Base-by-base conservation (phyloP, 116 monocot species). In the Cymodocea nodosa region DNA sequence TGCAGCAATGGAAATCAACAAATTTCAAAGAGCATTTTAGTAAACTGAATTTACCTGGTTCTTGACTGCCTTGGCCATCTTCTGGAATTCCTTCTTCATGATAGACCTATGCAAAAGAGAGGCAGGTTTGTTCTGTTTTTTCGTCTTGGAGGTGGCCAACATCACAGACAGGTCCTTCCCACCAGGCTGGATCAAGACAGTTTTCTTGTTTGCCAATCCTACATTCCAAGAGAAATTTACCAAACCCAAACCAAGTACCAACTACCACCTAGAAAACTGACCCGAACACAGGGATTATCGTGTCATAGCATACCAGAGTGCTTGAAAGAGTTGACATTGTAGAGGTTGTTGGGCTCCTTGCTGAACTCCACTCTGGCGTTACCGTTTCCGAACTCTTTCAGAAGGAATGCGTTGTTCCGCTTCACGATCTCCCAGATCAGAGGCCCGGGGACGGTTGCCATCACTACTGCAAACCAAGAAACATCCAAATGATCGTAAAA, bases 291-390 rank as follows among this genome's bases (percentile, higher is more conserved):
- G 22, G 4, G 22, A 50, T 36, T 23, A 65, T 15, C 35, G 3
- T 18, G 39, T 7, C 0, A 65, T 50, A 82, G 85, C 89, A 65
- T 50, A 85, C 89, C 89, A 10, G 89, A 89, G 78, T 80, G 56
- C 75, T 82, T 89, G 75, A 71, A 89, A 34, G 89, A 89, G 73
- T 85, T 67, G 69, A 85, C 62, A 37, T 94, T 90, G 78, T 76
- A 87, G 51, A 94, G 84, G 51, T 94, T 93, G 80, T 93, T 93
- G 19, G 74, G 75, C 78, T 93, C 93, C 76, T 84, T 93, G 80
- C 89, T 93, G 72, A 93, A 93, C 78, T 93, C 89, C 25, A 93
- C 84, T 82, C 71, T 93, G 62, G 86, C 80, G 23, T 73, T 83
- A 56, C 89, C 76, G 62, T 86, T 93, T 0, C 93, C 89, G 23